phyloP scores from a whole-genome alignment of 192 early-diverging fungal species.

The Coemansia sp. region DNA sequence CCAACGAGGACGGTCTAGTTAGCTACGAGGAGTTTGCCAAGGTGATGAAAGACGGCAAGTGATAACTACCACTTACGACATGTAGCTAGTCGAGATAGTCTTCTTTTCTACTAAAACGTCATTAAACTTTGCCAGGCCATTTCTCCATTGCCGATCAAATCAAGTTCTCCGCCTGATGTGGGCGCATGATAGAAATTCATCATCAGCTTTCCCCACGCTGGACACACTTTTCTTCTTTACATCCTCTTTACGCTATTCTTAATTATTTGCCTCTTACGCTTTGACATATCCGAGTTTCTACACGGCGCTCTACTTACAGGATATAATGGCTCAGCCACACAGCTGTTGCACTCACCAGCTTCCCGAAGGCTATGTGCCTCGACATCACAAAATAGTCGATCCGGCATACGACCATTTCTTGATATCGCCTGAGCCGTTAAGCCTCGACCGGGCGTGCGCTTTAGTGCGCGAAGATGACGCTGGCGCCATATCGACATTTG shows the following conservation, averaged over 20 bases:
- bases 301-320: not conserved
- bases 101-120: not conserved
- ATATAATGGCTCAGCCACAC: conserved; percentile 18
- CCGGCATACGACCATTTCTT: conserved; percentile 48
- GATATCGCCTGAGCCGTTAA: conserved; percentile 62
- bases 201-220: not conserved
- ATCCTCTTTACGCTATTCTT: not conserved
- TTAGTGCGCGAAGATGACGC: conserved; percentile 69
- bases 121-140: not conserved
- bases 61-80: not conserved
- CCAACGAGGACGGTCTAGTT: conserved; percentile 67
- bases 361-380: conserved; percentile 37
- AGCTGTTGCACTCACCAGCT: conserved; percentile 42
- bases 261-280: not conserved
- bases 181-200: not conserved
- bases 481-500: conserved; percentile 89
- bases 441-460: conserved; percentile 63
- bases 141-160: not conserved
- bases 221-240: not conserved
- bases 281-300: not conserved
- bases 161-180: not conserved
- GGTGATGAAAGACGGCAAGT: conserved; percentile 38
- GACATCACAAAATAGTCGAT: conserved; percentile 28
- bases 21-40: conserved; percentile 65
- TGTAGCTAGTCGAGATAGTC: not conserved